phyloP scores from a whole-genome alignment of 2,329 filamentous ascomycete genomes.

The Cryphonectria nitschkei region DNA sequence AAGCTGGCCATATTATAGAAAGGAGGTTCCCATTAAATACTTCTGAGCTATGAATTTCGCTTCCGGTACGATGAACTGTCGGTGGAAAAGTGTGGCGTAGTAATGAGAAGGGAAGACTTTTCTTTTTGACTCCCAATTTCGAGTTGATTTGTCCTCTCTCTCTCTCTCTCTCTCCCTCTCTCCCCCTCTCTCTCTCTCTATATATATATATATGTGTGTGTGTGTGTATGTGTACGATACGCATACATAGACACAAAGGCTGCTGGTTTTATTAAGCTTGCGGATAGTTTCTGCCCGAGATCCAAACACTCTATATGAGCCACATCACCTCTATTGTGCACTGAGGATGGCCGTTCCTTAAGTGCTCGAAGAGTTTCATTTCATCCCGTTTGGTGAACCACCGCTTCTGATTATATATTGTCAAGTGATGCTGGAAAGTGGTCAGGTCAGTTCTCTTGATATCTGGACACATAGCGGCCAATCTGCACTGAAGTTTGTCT shows the following conservation, averaged over 20 bases:
- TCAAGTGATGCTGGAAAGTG: background rate
- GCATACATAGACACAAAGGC: no score
- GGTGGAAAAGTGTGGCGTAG: background rate
- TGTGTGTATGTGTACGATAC: no score
- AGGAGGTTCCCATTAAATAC: no score
- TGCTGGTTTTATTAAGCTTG: no score
- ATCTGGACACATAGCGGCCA: background rate
- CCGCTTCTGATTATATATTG: background rate
- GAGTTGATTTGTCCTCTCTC: background rate
- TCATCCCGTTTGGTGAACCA: background rate
- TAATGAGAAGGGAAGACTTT: background rate
- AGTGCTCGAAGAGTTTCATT: background rate
- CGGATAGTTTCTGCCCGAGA: no score
- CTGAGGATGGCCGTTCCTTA: no score
- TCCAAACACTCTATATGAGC: no score
- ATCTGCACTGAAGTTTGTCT: background rate
- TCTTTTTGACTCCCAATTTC: background rate
- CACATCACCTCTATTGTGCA: no score
- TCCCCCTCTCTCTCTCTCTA: no score
- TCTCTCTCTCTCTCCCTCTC: no score
- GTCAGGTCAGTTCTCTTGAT: background rate
- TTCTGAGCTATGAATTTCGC: background rate
- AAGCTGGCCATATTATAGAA: background rate
- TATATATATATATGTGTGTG: no score
- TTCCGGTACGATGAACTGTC: background rate